A percentile compares a stretch with the other conserved stretches of the same genome.
These are phyloP conservation scores for Liquidambar formosana DNA, from an alignment of 164 flowering plant species.

Conservation along the genomic window DNA sequence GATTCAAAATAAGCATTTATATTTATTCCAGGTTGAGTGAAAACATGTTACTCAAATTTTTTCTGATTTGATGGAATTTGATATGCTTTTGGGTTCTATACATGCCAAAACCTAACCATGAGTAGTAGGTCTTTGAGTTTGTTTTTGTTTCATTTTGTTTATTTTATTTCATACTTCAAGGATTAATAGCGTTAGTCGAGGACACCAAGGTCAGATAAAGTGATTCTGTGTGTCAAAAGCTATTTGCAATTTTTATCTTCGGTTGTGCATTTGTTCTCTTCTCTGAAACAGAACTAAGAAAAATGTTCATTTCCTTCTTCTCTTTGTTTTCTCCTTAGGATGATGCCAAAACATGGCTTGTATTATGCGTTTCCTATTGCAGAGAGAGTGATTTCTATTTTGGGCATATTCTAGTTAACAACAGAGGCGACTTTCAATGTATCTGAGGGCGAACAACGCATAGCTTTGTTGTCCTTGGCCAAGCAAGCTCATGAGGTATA, in stretches of 20 bases:
- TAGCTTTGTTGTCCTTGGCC: not conserved
- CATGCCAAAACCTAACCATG: not conserved
- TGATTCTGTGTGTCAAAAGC: not conserved
- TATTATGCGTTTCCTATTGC: not conserved
- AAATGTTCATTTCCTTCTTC: not conserved
- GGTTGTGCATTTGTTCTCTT: not conserved
- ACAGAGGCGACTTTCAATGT: not conserved
- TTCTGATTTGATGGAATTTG: not conserved
- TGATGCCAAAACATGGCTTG: not conserved
- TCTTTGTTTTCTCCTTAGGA: not conserved
- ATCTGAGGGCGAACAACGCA: not conserved
- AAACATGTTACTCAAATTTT: not conserved
- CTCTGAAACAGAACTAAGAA: not conserved
- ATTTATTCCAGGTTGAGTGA: not conserved
- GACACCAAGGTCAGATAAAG: not conserved
- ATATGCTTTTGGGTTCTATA: not conserved
- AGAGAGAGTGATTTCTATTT: not conserved
- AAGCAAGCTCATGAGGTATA: constrained; percentile 3
- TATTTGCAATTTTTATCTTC: too few species aligned
- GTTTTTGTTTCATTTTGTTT: too few species aligned
- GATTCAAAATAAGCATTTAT: not conserved
- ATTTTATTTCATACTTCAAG: not conserved
- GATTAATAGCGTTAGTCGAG: not conserved
- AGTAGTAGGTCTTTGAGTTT: not conserved
- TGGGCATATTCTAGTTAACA: not conserved